Evolutionary conservation across 306 rosid genomes (phyloP).

Genomic region (Pachyrhizus erosus): DNA sequence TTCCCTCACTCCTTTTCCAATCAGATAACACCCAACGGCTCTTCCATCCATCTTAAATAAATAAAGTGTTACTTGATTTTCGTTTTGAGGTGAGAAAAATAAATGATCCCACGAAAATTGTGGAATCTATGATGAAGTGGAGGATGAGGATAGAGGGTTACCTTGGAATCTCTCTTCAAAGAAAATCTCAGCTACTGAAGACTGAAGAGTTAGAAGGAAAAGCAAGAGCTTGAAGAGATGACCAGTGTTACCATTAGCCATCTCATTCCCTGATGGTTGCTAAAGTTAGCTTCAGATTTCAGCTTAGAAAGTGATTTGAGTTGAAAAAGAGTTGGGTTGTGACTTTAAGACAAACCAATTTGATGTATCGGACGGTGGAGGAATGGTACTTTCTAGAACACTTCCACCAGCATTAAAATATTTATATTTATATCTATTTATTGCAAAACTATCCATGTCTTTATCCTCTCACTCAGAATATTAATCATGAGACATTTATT

Average conservation of each 20-base stretch:
- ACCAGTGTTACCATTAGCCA: not conserved
- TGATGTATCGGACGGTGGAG: not conserved
- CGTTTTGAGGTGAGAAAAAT: too few species aligned
- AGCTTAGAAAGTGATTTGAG: not conserved
- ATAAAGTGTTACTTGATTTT: not conserved
- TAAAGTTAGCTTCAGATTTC: conserved; percentile 22
- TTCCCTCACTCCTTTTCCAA: conserved; percentile 88
- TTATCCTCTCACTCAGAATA: not conserved
- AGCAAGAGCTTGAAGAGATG: conserved; percentile 15
- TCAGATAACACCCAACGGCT: conserved; percentile 82
- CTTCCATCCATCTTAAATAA: conserved; percentile 70
- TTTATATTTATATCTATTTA: conserved; percentile 14
- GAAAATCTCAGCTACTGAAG: conserved; percentile 54
- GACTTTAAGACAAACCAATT: not conserved
- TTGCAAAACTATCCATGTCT: not conserved
- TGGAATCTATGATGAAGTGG: not conserved
- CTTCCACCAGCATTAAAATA: not conserved
- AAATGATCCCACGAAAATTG: not conserved
- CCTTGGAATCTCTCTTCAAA: conserved; percentile 76
- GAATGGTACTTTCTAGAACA: conserved; percentile 42
- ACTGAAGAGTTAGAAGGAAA: conserved; percentile 37
- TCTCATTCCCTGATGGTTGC: conserved; percentile 39
- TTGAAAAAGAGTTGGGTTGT: not conserved
- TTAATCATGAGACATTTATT: not conserved
- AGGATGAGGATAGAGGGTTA: not conserved